Evolutionary conservation across 495 filamentous ascomycete species (phyloP).

Genomic region (Hyaloscypha variabilis): DNA sequence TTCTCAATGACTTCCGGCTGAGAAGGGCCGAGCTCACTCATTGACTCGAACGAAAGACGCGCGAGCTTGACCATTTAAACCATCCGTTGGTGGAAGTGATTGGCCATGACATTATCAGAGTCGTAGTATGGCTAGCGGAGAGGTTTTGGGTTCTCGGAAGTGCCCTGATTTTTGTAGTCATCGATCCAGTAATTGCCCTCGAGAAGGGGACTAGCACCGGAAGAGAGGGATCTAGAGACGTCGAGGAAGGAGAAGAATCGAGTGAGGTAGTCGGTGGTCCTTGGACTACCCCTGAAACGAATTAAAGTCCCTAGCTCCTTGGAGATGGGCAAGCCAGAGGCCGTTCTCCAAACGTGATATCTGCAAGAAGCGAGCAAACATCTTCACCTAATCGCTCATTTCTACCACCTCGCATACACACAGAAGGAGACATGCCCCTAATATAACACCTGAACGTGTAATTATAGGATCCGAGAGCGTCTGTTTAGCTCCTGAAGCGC

Average conservation of each 20-base stretch:
- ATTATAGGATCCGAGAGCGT: conserved; percentile 24
- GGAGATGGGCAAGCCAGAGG: conserved; percentile 31
- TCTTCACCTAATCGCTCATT: not conserved
- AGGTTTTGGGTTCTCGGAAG: conserved; percentile 1
- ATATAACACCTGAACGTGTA: conserved; percentile 22
- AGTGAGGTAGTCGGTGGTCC: conserved; percentile 23
- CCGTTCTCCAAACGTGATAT: conserved; percentile 26
- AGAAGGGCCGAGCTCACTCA: conserved; percentile 13
- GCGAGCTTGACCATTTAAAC: conserved; percentile 27
- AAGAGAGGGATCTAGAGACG: conserved; percentile 27
- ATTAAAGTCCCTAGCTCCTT: conserved; percentile 32
- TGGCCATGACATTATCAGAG: conserved; percentile 13
- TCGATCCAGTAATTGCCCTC: conserved; percentile 32
- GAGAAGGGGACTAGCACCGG: conserved; percentile 23
- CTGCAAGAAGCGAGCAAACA: conserved; percentile 8
- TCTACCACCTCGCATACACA: conserved; percentile 30
- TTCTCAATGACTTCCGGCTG: conserved; percentile 16
- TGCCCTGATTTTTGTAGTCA: conserved; percentile 3
- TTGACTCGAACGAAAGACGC: conserved; percentile 23
- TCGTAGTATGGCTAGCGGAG: conserved; percentile 23
- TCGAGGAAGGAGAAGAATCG: conserved; percentile 32
- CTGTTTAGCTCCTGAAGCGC: conserved; percentile 24
- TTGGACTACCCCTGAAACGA: conserved; percentile 28
- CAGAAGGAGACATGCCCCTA: conserved; percentile 29
- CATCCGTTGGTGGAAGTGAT: conserved; percentile 28